These are phyloP conservation scores for Epicoccum sorghinum DNA, from an alignment of 2,329 filamentous ascomycete species.

Conservation along the genomic window DNA sequence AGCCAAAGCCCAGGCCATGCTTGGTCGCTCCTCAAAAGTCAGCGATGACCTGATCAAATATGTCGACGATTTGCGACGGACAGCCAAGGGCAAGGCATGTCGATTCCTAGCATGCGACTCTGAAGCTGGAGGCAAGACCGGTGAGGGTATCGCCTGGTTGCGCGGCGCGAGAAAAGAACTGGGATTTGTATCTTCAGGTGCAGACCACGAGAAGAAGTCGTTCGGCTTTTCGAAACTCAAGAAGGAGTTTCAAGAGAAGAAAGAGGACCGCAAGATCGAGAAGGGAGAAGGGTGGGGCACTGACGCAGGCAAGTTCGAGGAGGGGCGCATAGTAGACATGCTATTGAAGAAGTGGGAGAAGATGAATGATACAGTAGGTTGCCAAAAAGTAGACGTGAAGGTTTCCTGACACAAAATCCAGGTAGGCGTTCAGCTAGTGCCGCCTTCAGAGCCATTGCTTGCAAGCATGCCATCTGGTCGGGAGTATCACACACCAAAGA, in stretches of 20 bases:
- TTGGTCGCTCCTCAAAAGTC: slow-evolving; percentile 56
- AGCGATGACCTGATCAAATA: slow-evolving; percentile 74
- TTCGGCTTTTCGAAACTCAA: slow-evolving; percentile 69
- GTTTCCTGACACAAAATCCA: slow-evolving; percentile 43
- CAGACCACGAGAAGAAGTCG: slow-evolving; percentile 52
- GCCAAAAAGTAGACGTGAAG: not conserved
- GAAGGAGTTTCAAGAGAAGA: slow-evolving; percentile 75
- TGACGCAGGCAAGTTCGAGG: slow-evolving; percentile 84
- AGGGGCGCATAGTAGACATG: slow-evolving; percentile 84
- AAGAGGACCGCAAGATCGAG: slow-evolving; percentile 80
- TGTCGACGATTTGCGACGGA: slow-evolving; percentile 73
- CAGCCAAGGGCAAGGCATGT: slow-evolving; percentile 82
- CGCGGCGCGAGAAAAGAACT: slow-evolving; percentile 77
- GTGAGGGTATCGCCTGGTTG: slow-evolving; percentile 86
- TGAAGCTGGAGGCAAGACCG: slow-evolving; percentile 80
- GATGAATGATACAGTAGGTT: slow-evolving; percentile 84
- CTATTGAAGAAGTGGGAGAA: slow-evolving; percentile 88
- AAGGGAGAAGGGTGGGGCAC: slow-evolving; percentile 75
- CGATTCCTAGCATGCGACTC: slow-evolving; percentile 91
- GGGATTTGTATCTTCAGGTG: slow-evolving; percentile 60
- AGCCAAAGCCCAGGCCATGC: slow-evolving; percentile 66
- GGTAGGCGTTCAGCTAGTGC: slow-evolving; percentile 81
- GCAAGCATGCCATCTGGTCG: slow-evolving; percentile 84
- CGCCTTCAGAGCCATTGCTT: slow-evolving; percentile 72
- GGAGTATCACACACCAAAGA: slow-evolving; percentile 77